These are phyloP conservation scores for Diaporthe destruens DNA, from an alignment of 2,329 filamentous ascomycete genomes.

Conservation along the genomic window DNA sequence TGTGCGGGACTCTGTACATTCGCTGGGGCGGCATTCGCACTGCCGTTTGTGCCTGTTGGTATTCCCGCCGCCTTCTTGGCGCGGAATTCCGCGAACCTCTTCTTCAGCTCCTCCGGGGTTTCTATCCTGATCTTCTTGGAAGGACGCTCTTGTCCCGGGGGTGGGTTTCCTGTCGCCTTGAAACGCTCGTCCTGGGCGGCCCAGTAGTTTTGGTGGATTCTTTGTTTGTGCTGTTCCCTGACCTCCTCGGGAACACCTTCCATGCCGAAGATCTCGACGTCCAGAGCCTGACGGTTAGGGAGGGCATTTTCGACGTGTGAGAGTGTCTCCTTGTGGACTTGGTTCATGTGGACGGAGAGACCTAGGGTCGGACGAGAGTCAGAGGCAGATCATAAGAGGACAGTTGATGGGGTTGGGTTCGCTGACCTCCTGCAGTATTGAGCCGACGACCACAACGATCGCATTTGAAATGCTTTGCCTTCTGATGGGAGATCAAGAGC, in stretches of 20 bases:
- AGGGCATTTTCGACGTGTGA: conserved; percentile 92
- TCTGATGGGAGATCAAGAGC: conserved; percentile 96
- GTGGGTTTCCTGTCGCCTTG: conserved; percentile 85
- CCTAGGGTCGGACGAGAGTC: conserved; percentile 63
- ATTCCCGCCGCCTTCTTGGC: conserved; percentile 74
- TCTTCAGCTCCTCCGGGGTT: conserved; percentile 81
- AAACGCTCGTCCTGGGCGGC: conserved; percentile 86
- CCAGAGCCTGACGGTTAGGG: conserved; percentile 84
- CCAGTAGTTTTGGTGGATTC: conserved; percentile 88
- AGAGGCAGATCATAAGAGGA: conserved; percentile 16
- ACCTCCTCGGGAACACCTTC: conserved; percentile 93
- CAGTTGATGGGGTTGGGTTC: not conserved
- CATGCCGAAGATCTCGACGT: conserved; percentile 98
- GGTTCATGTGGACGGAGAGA: conserved; percentile 96
- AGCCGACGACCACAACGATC: conserved; percentile 88
- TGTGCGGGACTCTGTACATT: conserved; percentile 64
- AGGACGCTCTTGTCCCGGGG: conserved; percentile 74
- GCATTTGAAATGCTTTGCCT: conserved; percentile 99
- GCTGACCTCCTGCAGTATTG: conserved; percentile 92
- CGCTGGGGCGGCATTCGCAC: conserved; percentile 65
- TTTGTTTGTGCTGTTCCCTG: conserved; percentile 84
- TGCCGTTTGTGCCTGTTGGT: conserved; percentile 67
- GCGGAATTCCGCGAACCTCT: conserved; percentile 82
- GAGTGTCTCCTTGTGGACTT: conserved; percentile 96
- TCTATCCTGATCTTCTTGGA: conserved; percentile 81